Base-by-base conservation (phyloP, 768 basidiomycete species). In the Serendipita vermifera region DNA sequence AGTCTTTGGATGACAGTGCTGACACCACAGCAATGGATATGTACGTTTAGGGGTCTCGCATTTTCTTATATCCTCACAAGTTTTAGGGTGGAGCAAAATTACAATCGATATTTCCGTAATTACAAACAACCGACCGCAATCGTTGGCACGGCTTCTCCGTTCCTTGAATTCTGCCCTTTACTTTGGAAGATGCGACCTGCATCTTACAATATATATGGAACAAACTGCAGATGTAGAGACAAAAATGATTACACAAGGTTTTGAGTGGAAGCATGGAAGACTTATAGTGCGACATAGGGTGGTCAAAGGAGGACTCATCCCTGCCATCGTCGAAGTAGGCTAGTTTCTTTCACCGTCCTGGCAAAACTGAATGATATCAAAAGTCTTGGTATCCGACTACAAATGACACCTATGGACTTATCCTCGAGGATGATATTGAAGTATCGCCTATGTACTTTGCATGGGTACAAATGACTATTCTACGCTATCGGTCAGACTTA, bases 381-480 rank as follows among this genome's bases (percentile, higher is more conserved):
- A 26, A 51, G 68, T 86, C 87, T 3, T 93, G 90, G 88, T 92
- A 87, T 64, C 89, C 90, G 3, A 68, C 71, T 24, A 74, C 75
- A 29, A 76, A 87, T 58, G 70, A 91, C 61, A 77, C 80, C 1
- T 90, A 89, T 64, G 88, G 84, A 5, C 65, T 92, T 17, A 69
- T 92, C 17, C 75, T 92, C 20, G 89, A 91, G 67, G 89, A 92
- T 63, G 89, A 93, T 64, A 74, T 89, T 7, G 90, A 93, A 64
- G 67, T 91, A 5, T 90, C 87, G 6, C 84, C 87, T 0, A 65
- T 89, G 26, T 88, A 86, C 66, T 91, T 86, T 64, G 86, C 84
- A 4, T 92, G 88, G 86, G 63, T 79, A 57, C 91, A 92, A 66
- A 81, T 89, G 77, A 65, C 77, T n/a, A 66, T 91, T 56, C 71